phyloP scores from a whole-genome alignment of 1,139 yeast genomes.

The Candida mesenterica region DNA sequence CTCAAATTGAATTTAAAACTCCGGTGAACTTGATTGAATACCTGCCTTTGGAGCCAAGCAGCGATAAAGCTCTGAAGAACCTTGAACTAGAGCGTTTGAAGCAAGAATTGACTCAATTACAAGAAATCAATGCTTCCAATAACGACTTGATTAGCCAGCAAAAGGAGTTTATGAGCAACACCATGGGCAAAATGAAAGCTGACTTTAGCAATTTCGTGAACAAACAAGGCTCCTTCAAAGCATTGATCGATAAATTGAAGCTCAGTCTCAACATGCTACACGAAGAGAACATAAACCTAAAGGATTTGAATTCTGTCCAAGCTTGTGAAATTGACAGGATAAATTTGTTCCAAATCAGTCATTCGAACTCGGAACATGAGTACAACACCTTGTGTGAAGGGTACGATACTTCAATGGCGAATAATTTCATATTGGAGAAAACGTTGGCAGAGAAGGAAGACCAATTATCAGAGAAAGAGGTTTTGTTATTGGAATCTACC shows the following conservation, averaged over 20 bases:
- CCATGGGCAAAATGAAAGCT: constrained; percentile 14
- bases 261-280: constrained; percentile 8
- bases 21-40: no score
- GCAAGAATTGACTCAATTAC: constrained; percentile 5
- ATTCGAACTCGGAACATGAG: constrained; percentile 11
- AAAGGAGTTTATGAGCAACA: constrained; percentile 11
- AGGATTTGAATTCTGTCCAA: constrained; percentile 12
- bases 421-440: constrained; percentile 8
- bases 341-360: constrained; percentile 12
- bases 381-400: constrained; percentile 6
- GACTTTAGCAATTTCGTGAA: constrained; percentile 16
- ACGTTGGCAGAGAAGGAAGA: constrained; percentile 11
- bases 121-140: constrained; percentile 8
- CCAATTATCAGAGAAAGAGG: constrained; percentile 12
- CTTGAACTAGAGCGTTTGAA: constrained; percentile 15
- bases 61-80: no score
- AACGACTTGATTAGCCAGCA: constrained; percentile 10
- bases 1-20: no score
- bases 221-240: constrained; percentile 13
- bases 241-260: constrained; percentile 14
- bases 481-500: constrained; percentile 12
- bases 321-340: constrained; percentile 12
- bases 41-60: no score
- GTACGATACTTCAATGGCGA: constrained; percentile 6
- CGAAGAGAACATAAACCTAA: constrained; percentile 12